These are phyloP conservation scores for Udeniomyces megalosporus DNA, from an alignment of 768 basidiomycete species.

Conservation along the genomic window DNA sequence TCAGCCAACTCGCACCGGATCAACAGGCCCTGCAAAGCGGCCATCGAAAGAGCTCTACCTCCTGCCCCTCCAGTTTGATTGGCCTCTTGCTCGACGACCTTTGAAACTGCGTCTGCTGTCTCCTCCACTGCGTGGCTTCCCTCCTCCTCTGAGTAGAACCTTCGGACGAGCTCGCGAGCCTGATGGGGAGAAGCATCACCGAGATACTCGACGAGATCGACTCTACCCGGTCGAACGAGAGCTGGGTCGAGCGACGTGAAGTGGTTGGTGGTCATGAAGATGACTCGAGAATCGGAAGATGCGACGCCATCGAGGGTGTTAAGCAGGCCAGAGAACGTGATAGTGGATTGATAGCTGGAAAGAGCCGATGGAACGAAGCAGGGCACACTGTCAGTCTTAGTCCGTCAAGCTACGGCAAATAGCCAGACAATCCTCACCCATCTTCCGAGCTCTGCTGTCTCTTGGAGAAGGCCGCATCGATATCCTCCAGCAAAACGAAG, in stretches of 20 bases:
- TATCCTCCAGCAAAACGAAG: constrained; percentile 89
- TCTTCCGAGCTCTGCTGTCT: constrained; percentile 80
- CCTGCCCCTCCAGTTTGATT: constrained; percentile 36
- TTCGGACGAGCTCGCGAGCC: constrained; percentile 56
- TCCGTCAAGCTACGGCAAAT: too few species aligned
- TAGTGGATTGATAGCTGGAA: constrained; percentile 71
- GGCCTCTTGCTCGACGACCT: constrained; percentile 42
- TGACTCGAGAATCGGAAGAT: constrained; percentile 79
- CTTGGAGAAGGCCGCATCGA: constrained; percentile 92
- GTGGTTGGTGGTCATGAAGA: constrained; percentile 99
- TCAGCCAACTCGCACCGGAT: constrained; percentile 45
- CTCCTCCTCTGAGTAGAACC: constrained; percentile 46
- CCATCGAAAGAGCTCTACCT: constrained; percentile 51
- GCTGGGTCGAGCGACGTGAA: constrained; percentile 75
- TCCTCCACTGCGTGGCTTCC: not conserved
- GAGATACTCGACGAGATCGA: constrained; percentile 67
- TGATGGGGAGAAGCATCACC: constrained; percentile 76
- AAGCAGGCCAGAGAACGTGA: constrained; percentile 93
- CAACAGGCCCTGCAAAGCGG: constrained; percentile 84
- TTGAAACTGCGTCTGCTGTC: constrained; percentile 31
- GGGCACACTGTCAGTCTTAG: too few species aligned
- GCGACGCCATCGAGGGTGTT: constrained; percentile 96
- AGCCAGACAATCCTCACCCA: constrained; percentile 43
- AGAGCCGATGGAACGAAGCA: not conserved
- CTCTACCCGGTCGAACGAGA: constrained; percentile 84